These are phyloP conservation scores for Hanseniaspora gamundiae DNA, from an alignment of 1,139 yeast genomes.

Conservation along the genomic window DNA sequence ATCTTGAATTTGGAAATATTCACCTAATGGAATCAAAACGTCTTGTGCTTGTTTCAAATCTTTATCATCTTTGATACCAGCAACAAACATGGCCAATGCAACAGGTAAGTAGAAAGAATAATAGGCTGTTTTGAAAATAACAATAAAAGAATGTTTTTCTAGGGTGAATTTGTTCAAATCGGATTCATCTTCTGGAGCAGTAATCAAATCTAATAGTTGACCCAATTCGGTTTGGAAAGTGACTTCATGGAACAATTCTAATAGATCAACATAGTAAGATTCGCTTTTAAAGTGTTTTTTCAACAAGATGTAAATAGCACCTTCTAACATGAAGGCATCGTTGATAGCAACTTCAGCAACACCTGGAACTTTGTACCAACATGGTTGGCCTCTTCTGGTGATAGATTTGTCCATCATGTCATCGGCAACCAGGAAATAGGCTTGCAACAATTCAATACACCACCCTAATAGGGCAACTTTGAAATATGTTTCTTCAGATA, in stretches of 20 bases:
- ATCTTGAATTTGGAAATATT: constrained; percentile 97
- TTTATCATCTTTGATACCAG: constrained; percentile 56
- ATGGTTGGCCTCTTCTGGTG: constrained; percentile 97
- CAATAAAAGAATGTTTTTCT: constrained; percentile 87
- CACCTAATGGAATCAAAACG: constrained; percentile 88
- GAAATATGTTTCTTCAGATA: constrained; percentile 58
- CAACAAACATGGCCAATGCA: constrained; percentile 89
- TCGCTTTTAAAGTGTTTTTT: constrained; percentile 82
- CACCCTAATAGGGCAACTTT: constrained; percentile 88
- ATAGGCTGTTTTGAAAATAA: constrained; percentile 92
- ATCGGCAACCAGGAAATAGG: constrained; percentile 93
- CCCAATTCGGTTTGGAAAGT: constrained; percentile 98
- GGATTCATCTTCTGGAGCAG: constrained; percentile 93
- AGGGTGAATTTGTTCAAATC: constrained; percentile 81
- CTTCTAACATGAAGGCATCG: constrained; percentile 94
- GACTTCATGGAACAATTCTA: constrained; percentile 87
- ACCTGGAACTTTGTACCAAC: constrained; percentile 80
- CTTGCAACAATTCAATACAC: constrained; percentile 92
- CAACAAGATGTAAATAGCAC: constrained; percentile 79
- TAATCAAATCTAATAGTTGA: constrained; percentile 85
- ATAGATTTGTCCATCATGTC: constrained; percentile 97
- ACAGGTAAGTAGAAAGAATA: constrained; percentile 97
- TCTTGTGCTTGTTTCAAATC: constrained; percentile 85
- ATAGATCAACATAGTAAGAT: constrained; percentile 71
- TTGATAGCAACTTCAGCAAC: constrained; percentile 93